Base-by-base conservation (phyloP, 1,139 yeast genomes). In the Spathaspora sp. region DNA sequence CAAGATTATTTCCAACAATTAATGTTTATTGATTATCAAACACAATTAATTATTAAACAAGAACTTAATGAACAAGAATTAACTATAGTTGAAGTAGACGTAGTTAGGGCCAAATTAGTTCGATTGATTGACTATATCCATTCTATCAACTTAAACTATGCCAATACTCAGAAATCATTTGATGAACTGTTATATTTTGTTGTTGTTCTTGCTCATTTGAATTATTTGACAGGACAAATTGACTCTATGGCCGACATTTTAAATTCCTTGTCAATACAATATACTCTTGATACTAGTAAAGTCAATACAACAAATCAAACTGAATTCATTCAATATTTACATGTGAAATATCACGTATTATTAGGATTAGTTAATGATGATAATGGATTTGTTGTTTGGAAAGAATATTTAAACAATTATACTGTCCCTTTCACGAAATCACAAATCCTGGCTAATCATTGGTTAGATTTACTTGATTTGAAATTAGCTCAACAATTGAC, bases 1-100 rank as follows among this genome's bases (percentile, higher is more conserved):
- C 67, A 63, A 44, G 67, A 63, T 38, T 66, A 63, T 45, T 62
- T 74, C 51, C 67, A 68, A 45, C 77, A 68, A 48, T 56, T 70
- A 37, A 59, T 69, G 9, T 72, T 67, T 49, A 56, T 72, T 37
- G 80, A 74, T 53, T 70, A 70, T 54, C 72, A 72, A 54, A 59
- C 73, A 42, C 76, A 70, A 49, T 51, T 64, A 10, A 52, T 70
- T 11, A 58, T 72, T 39, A 68, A 63, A 47, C 64, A 65, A 45
- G 72, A 69, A 47, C 65, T 67, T 44, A 56, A 55, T 11, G 68
- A 67, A 6, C 55, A 58, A 16, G 70, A 64, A 43, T 55, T 69
- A 26, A 56, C 43, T 23, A 53, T 50, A 25, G 62, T 59, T 10
- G 52, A 51, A 31, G 45, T 41, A 6, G 24, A 17, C 18, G 7